Base-by-base conservation (phyloP, 768 basidiomycete species). In the Mycena latifolia region DNA sequence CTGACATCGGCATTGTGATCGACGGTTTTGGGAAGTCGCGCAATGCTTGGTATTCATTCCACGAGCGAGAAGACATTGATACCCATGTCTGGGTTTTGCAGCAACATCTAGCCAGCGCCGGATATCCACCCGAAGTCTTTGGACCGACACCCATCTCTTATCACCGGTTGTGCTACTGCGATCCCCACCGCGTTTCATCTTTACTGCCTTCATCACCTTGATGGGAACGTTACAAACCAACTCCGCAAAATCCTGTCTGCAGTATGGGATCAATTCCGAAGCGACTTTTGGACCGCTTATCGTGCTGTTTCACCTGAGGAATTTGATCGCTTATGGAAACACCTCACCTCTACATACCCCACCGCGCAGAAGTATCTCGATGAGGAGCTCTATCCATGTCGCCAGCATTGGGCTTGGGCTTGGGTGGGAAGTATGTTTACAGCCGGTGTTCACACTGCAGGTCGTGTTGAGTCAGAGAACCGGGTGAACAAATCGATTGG, bases 171-270 rank as follows among this genome's bases (percentile, higher is more conserved):
- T 5, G 27, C 31, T n/a, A 25, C 50, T 11, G 54, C 53, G 1
- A 58, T 78, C 17, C 76, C 76, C 2, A 41, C 69, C 0, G 58
- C 76, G 0, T 55, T 69, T 28, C 76, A 78, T 47, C 29, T 75
- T 6, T 78, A 69, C 54, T 80, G 77, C 56, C 63, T 80, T 14
- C 64, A 76, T 46, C 78, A 80, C 54, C 71, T 79, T 1, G 55
- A 66, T 33, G 72, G 72, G 2, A 80, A 80, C 56, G 61, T 79
- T 4, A 61, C 70, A 5, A 33, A 11, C 31, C 31, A 33, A 33
- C 6, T 33, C 5, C 31, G 31, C 43, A 66, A 6, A 71, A 77
- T 31, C 5, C 31, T 11, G 31, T 33, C 31, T 33, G 31, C 6
- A 6, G 31, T 33, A 6, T 77, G 73, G 74, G 22, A 48, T 2